Base-by-base conservation (phyloP, 345 rosid species). In the Excoecaria agallocha region DNA sequence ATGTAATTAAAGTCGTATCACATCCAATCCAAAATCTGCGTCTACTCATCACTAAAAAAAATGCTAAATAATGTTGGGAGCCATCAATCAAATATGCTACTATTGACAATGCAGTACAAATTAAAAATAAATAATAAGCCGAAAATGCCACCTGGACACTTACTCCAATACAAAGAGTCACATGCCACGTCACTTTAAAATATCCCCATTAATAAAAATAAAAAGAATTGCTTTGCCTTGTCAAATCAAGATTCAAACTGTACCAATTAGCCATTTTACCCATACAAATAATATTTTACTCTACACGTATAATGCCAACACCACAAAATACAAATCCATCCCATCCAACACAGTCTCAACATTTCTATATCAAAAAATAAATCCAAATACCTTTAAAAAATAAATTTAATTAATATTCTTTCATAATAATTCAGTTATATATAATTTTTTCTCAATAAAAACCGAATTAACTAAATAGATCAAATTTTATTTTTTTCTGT, bases 211-310 rank as follows among this genome's bases (percentile, higher is more conserved):
- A 52, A 64, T 50, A 30, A 58, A 9, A 20, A 4, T 4, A 25
- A 59, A 30, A 22, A 0, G 35, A 3, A 8, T 3, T 59, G 4
- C 2, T 61, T 61, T 12, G 66, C 3, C 43, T 61, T 68, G 73
- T 68, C 77, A 77, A 43, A 71, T 77, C 71, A 49, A 25, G 60
- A 57, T 70, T 48, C 38, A 24, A 37, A 58, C 25, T 3, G 48
- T 1, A 3, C 49, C 54, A 13, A 57, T 6, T 45, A 54, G 10
- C 17, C 54, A 54, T 22, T 64, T 35, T 12, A 35, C 15, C 82
- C 68, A 38, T 57, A 16, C 75, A 48, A 38, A 0, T 8, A 17
- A 30, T 30, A 30, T 30, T 30, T 2, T 30, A 1, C 30, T 30
- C 2, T 30, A 0, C 30, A 30, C 15, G 30, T 51, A 24, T 3